These are phyloP conservation scores for Boletus semigastroideus DNA, from an alignment of 1,284 basidiomycete species.

Conservation along the genomic window DNA sequence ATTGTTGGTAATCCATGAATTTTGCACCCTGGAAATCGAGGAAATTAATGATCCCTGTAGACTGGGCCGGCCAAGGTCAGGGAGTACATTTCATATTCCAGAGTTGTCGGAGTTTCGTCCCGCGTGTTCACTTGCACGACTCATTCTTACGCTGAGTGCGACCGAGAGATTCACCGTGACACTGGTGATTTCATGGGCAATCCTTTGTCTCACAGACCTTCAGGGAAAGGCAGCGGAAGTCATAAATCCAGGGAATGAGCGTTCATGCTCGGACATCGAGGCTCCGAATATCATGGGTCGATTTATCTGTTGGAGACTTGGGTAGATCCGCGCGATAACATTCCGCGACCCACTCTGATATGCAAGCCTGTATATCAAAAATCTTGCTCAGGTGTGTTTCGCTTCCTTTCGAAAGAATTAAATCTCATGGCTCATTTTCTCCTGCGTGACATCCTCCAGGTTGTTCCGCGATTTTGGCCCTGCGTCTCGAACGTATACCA, in stretches of 20 bases:
- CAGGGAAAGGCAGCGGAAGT: not conserved
- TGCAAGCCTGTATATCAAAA: constrained; percentile 35
- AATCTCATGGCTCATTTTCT: constrained; percentile 35
- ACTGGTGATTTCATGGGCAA: constrained; percentile 15
- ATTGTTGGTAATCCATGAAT: constrained; percentile 41
- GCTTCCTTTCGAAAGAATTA: constrained; percentile 17
- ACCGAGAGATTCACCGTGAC: not conserved
- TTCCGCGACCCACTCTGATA: constrained; percentile 23
- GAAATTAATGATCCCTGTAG: constrained; percentile 20
- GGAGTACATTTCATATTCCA: constrained; percentile 38
- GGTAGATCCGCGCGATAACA: constrained; percentile 24
- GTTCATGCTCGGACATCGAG: constrained; percentile 18
- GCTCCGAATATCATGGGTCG: constrained; percentile 26
- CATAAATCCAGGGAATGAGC: constrained; percentile 11
- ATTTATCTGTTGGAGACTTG: constrained; percentile 29
- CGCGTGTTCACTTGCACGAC: constrained; percentile 34
- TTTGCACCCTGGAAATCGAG: constrained; percentile 13
- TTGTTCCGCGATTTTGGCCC: constrained; percentile 32
- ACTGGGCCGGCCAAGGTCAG: constrained; percentile 35
- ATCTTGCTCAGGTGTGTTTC: constrained; percentile 34
- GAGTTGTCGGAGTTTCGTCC: constrained; percentile 43
- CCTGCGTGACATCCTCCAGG: constrained; percentile 43
- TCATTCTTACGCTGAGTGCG: constrained; percentile 11
- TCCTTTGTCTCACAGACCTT: constrained; percentile 24
- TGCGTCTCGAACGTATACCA: constrained; percentile 33